phyloP scores from a whole-genome alignment of 2,329 filamentous ascomycete species.

The Colletotrichum simmondsii region DNA sequence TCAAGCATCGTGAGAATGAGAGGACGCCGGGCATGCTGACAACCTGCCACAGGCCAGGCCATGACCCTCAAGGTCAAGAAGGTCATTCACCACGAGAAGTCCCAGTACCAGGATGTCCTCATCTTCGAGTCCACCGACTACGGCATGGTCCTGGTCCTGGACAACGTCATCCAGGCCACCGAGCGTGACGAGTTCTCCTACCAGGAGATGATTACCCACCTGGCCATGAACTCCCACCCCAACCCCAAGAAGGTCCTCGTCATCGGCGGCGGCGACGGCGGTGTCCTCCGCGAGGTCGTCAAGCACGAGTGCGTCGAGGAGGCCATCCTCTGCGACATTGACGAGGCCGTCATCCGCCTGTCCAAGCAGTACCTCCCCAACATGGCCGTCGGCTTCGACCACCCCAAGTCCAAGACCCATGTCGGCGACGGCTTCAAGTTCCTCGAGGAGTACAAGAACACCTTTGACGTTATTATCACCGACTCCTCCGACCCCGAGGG shows the following conservation, averaged over 20 bases:
- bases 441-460: conserved; percentile 94
- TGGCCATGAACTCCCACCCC: conserved; percentile 98
- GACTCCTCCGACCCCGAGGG: conserved; percentile 98
- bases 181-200: conserved; percentile 99
- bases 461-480: conserved; percentile 99
- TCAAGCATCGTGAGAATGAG: background rate
- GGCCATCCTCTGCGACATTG: conserved; percentile 97
- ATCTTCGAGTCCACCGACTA: conserved; percentile 99
- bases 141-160: conserved; percentile 93
- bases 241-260: conserved; percentile 98
- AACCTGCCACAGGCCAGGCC: conserved; percentile 78
- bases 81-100: conserved; percentile 99
- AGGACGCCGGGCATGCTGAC: background rate
- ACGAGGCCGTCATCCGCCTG: conserved; percentile 96
- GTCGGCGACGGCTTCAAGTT: conserved; percentile 99
- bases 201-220: conserved; percentile 99
- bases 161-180: conserved; percentile 99
- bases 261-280: conserved; percentile 96
- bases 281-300: conserved; percentile 97
- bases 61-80: conserved; percentile 99
- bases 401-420: conserved; percentile 93
- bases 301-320: conserved; percentile 98
- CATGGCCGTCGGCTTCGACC: conserved; percentile 93
- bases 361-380: conserved; percentile 97
- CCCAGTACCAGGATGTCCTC: conserved; percentile 98